Evolutionary conservation across 805 yeast genomes (phyloP), one percentile per base, ranked within the genome.

Genomic region (Spathaspora girioi): DNA sequence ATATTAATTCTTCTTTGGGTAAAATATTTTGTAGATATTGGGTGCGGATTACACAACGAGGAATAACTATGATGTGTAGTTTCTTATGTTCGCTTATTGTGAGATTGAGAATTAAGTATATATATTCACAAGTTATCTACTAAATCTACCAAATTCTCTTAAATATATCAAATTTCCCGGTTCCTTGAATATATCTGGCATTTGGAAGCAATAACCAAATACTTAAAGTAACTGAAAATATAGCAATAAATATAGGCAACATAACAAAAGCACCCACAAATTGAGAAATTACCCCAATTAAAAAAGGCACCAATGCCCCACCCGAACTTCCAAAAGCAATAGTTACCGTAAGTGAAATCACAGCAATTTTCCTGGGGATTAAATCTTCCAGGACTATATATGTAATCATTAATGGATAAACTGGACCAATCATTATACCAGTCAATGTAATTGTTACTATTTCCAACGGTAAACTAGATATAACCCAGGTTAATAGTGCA

Each of bases 401-500:
- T 0, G 79, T 68, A 42, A 80, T 64, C 78, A 79, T 69, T 56
- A 80, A 64, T 15, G 76, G 79, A 64, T 84, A 87, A 31, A 82
- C 69, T 1, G 92, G 92, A 0, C 92, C 93, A 38, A 83, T 77
- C 57, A 78, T 78, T 2, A 82, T 61, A 2, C 92, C 93, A 19
- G 79, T 71, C 1, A 78, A 50, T 5, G 84, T 67, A 27, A 77
- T 73, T 47, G 72, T 68, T 1, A 79, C 67, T 4, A 82, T 81
- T 29, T 79, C 79, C 2, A 64, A 79, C 9, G 71, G 63, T 14
- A 77, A 59, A 42, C 63, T 60, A 5, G 80, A 77, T 7, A 82
- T 60, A 1, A 70, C 67, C 87, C 87, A 82, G 2, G 79, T 64
- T 10, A 81, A 50, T 18, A 42, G 48, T 20, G 75, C 73, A 46